Base-by-base conservation (phyloP, 2,329 filamentous ascomycete genomes). In the Ambrosiella cleistominuta region DNA sequence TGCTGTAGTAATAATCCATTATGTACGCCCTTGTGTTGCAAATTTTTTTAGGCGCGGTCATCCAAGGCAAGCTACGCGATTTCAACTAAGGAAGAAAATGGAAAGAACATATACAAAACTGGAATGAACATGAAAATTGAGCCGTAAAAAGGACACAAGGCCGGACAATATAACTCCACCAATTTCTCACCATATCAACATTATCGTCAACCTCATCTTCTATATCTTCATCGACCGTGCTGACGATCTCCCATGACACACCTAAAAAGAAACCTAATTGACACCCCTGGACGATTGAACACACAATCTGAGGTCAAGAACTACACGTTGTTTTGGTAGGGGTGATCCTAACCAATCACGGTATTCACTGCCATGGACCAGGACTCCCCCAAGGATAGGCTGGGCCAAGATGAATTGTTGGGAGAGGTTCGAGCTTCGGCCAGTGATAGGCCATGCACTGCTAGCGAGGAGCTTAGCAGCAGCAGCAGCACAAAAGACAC, bases 341-440 rank as follows among this genome's bases (percentile, higher is more conserved):
- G 38, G 19, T 53, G n/a, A 17, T 27, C 57, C 13, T 57, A 52
- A 37, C 59, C 59, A 61, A 61, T 61, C 53, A 61, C 19, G 36
- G 56, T 38, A 40, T 27, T 38, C 52, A 42, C 37, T 27, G 38
- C 37, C 45, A 55, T 52, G 44, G 40, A 60, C 27, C 54, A 50
- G 40, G 54, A 12, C 37, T 35, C 51, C 50, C 39, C 27, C 35
- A 45, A 57, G 45, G 45, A 57, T 45, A 57, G 44, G 55, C 55
- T 57, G 44, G 44, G 51, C 17, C 44, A 57, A 50, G 55, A 57
- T 35, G 45, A 50, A 7, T 44, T 39, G 42, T n/a, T 38, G 4
- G 54, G 38, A 7, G 54, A 54, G 52, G 52, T 40, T 42, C 52
- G 52, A 42, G 52, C 52, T 54, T 42, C 37, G 52, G 17, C 49